Conservation (phyloP, 2,329 filamentous ascomycete genomes). For the Sphaerulina vaccinii region DNA sequence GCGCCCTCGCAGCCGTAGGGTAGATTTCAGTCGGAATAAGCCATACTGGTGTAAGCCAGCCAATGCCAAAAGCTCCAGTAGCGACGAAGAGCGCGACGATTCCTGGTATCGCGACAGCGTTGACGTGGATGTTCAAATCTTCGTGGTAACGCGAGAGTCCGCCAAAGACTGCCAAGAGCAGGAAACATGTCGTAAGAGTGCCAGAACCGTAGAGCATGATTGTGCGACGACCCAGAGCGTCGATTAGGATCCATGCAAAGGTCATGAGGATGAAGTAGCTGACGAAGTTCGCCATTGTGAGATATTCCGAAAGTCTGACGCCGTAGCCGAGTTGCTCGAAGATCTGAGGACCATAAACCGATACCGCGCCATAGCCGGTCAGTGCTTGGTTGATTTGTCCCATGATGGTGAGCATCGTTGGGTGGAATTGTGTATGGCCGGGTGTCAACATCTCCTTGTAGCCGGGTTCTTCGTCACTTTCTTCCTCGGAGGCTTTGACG, state of each 20-base stretch:
- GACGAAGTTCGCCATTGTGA: conserved; percentile 61
- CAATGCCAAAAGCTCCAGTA: conserved; percentile 61
- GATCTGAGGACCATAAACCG: conserved; percentile 63
- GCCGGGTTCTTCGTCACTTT: conserved; percentile 45
- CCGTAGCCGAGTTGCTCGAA: conserved; percentile 61
- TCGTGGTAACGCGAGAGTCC: conserved; percentile 46
- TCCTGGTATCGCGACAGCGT: conserved; percentile 51
- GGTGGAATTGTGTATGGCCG: conserved; percentile 57
- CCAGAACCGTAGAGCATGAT: conserved; percentile 55
- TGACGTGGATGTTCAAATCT: conserved; percentile 40
- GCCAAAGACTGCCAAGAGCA: conserved; percentile 54
- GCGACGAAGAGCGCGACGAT: conserved; percentile 55
- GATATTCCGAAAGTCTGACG: conserved; percentile 52
- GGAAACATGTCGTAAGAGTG: conserved; percentile 50
- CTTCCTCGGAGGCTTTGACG: conserved; percentile 51
- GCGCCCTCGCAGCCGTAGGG: conserved; percentile 54
- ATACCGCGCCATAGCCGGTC: conserved; percentile 55
- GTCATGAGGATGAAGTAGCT: conserved; percentile 64
- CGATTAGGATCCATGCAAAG: conserved; percentile 59
- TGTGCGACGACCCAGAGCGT: conserved; percentile 54
- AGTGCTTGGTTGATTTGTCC: conserved; percentile 62
- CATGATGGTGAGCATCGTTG: conserved; percentile 61
- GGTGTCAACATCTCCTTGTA: conserved; percentile 61
- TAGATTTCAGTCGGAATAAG: conserved; percentile 61
- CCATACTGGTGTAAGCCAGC: conserved; percentile 61